Evolutionary conservation across 2,329 filamentous ascomycete species (phyloP).

Genomic region (Colletotrichum tanaceti): DNA sequence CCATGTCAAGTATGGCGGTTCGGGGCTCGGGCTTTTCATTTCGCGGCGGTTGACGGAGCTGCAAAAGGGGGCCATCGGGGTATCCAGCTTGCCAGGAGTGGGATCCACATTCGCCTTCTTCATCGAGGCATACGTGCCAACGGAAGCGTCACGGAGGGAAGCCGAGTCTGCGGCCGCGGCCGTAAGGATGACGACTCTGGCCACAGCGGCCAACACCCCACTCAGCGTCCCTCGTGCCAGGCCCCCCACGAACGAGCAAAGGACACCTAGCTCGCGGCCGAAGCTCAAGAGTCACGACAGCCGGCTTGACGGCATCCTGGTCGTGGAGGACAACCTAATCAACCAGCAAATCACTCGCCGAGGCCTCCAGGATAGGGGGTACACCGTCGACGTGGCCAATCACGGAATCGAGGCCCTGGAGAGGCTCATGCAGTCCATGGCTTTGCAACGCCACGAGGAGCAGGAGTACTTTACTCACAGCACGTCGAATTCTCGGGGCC

Average conservation of each 20-base stretch:
- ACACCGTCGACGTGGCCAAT: constrained; percentile 64
- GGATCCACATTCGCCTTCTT: constrained; percentile 83
- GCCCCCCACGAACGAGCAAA: constrained; percentile 22
- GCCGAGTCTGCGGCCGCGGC: constrained; percentile 53
- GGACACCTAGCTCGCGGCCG: constrained; percentile 29
- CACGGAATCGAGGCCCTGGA: constrained; percentile 68
- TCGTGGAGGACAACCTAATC: constrained; percentile 71
- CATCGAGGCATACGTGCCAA: constrained; percentile 67
- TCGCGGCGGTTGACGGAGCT: constrained; percentile 82
- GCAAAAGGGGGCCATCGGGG: constrained; percentile 83
- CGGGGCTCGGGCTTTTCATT: constrained; percentile 83
- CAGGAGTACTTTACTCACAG: constrained; percentile 25
- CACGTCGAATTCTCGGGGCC: background rate
- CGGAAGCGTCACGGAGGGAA: constrained; percentile 53
- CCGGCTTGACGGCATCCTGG: constrained; percentile 58
- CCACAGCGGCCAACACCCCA: constrained; percentile 24
- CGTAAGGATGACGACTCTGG: constrained; percentile 8
- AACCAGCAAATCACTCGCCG: constrained; percentile 68
- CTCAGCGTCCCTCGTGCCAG: constrained; percentile 5
- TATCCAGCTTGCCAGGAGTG: constrained; percentile 74
- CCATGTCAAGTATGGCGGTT: constrained; percentile 83
- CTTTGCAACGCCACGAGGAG: constrained; percentile 34
- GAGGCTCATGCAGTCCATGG: constrained; percentile 52
- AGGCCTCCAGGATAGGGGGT: constrained; percentile 62
- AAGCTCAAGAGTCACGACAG: constrained; percentile 37